Conservation (phyloP, 2,329 filamentous ascomycete genomes). For the Colletotrichum tamarilloi region DNA sequence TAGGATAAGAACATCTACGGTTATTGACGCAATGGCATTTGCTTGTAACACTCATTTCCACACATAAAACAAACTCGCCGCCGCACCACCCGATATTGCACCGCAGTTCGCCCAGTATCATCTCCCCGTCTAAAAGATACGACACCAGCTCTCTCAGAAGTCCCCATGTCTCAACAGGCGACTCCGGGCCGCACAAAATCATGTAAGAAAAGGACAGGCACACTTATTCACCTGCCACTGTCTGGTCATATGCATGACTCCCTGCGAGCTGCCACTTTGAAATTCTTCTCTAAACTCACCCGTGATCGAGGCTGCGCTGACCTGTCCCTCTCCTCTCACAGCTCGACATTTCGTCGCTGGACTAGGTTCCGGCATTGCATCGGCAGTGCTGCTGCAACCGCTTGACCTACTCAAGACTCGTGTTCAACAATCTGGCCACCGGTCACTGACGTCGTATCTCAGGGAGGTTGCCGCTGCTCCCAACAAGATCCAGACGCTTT, state of each 20-base stretch:
- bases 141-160: neutral
- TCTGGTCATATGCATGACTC: neutral
- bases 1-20: neutral
- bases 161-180: constrained; percentile 24
- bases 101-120: neutral
- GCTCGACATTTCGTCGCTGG: constrained; percentile 91
- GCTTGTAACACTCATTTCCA: neutral
- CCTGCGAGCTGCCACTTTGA: neutral
- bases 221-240: neutral
- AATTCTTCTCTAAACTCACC: neutral
- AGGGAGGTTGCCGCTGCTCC: constrained; percentile 75
- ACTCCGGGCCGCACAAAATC: constrained; percentile 22
- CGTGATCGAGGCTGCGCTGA: neutral
- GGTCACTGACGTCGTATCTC: constrained; percentile 76
- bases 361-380: constrained; percentile 86
- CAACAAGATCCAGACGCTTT: constrained; percentile 75
- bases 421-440: constrained; percentile 85
- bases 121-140: neutral
- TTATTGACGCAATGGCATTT: neutral
- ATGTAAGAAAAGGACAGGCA: constrained; percentile 10
- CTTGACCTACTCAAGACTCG: constrained; percentile 97
- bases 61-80: neutral
- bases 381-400: constrained; percentile 91
- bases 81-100: neutral
- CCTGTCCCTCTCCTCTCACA: constrained; percentile 43